Percentiles rank a stretch among this genome's conserved stretches.
phyloP scores from a whole-genome alignment of 2,329 filamentous ascomycete species.

The Tothia fuscella region DNA sequence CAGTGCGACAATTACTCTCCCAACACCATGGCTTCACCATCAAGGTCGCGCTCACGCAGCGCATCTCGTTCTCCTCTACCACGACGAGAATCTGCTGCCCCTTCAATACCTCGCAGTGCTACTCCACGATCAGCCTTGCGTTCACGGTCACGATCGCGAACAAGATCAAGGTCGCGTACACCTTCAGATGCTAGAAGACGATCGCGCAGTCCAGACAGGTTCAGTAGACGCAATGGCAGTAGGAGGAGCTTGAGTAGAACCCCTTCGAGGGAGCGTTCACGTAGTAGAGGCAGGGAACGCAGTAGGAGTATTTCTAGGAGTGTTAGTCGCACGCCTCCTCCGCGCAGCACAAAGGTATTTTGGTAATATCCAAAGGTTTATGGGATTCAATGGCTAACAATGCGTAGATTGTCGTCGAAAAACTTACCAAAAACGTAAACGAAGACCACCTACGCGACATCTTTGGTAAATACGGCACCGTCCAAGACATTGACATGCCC shows the following conservation, averaged over 20 bases:
- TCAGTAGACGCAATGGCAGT: background rate
- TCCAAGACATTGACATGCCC: slow-evolving; percentile 79
- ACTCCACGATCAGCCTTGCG: slow-evolving; percentile 3
- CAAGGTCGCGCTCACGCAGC: slow-evolving; percentile 3
- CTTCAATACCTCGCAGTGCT: slow-evolving; percentile 2
- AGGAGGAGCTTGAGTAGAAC: background rate
- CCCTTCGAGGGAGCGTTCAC: slow-evolving; percentile 4
- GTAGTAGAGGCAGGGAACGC: slow-evolving; percentile 7
- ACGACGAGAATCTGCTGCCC: slow-evolving; percentile 2
- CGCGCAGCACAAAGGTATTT: slow-evolving; percentile 11
- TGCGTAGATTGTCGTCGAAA: slow-evolving; percentile 80
- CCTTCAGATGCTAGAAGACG: too few relatives aligned
- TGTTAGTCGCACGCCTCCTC: slow-evolving; percentile 1
- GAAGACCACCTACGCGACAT: slow-evolving; percentile 83
- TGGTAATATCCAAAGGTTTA: background rate
- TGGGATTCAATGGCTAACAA: background rate
- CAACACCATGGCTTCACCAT: slow-evolving; percentile 4
- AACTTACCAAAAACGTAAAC: slow-evolving; percentile 88
- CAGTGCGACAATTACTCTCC: too few relatives aligned
- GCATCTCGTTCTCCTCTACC: background rate
- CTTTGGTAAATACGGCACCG: slow-evolving; percentile 76
- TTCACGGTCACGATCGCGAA: slow-evolving; percentile 2
- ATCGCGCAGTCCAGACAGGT: slow-evolving; percentile 1
- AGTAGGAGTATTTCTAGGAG: slow-evolving; percentile 6
- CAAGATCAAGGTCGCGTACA: background rate